Evolutionary conservation across 2,329 filamentous ascomycete genomes (phyloP), one percentile per base, ranked within the genome.

Genomic region (Nemania sp.): DNA sequence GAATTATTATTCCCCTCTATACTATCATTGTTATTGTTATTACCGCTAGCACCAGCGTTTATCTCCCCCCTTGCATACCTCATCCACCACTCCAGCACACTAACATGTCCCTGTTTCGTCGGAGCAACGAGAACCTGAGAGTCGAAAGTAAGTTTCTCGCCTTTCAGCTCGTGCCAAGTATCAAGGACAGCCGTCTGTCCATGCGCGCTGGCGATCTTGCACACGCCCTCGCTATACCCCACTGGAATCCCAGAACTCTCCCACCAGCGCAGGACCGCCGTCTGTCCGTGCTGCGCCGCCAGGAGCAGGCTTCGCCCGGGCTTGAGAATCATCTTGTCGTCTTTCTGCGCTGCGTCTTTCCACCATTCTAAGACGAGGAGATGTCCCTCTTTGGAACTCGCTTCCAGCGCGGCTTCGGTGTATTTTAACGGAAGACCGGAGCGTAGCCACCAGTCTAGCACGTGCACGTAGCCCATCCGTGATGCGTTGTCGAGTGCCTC

Each of bases 11-110:
- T n/a, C n/a, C n/a, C n/a, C n/a, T n/a, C n/a, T n/a, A n/a, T n/a
- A n/a, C n/a, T n/a, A n/a, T n/a, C n/a, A n/a, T n/a, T n/a, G n/a
- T n/a, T n/a, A n/a, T n/a, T n/a, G n/a, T n/a, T n/a, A n/a, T n/a
- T n/a, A n/a, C 77, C 73, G 14, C 80, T 80, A 34, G 76, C 39
- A 4, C 50, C 79, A 1, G 75, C 75, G 26, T 82, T 73, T n/a
- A n/a, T n/a, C 64, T 80, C 76, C 43, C 81, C 78, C 48, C 80
- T 75, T 6, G 82, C 81, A 63, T 86, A 88, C 48, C 79, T 80
- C 66, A 89, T 88, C 92, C 93, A 97, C 93, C 93, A 97, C 69
- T 96, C 90, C 6, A 97, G 76, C 19, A 96, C 91, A 30, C 84
- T 80, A 3, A 91, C 83, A 69, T 95, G 89, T 5, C 91, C 90